Conservation (phyloP, 139 green algal genomes). For the Bryopsis sp. region DNA sequence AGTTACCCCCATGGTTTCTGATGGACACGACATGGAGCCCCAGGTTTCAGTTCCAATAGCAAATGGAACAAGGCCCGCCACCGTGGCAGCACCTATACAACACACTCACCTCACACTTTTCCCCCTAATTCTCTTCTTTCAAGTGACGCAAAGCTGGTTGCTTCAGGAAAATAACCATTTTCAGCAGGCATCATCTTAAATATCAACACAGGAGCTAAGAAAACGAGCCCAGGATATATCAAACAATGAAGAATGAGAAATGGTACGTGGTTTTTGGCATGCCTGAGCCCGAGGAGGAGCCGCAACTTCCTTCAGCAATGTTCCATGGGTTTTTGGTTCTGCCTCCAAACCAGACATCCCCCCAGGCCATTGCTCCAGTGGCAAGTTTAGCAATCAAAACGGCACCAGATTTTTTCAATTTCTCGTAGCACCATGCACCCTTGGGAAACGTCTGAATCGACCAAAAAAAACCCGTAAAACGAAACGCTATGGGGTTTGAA, state of each 20-base stretch:
- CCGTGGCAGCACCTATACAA: not conserved
- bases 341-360: constrained; percentile 30
- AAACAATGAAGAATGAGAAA: no score
- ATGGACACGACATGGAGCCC: constrained; percentile 21
- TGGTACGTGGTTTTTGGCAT: not conserved
- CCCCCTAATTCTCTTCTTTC: not conserved
- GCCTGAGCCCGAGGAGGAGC: constrained; percentile 22
- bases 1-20: constrained; percentile 19
- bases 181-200: no score
- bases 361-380: constrained; percentile 28
- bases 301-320: constrained; percentile 21
- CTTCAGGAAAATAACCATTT: no score
- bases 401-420: not conserved
- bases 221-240: no score
- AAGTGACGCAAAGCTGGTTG: no score
- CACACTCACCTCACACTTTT: not conserved
- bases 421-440: constrained; percentile 16
- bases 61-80: constrained; percentile 17
- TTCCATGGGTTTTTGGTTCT: constrained; percentile 32
- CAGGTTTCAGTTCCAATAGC: constrained; percentile 27
- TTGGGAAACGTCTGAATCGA: not conserved
- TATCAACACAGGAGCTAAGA: no score
- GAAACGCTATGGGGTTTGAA: no score
- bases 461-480: not conserved
- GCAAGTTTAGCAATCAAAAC: constrained; percentile 29